A percentile compares a stretch with the other conserved stretches of the same genome.
Evolutionary conservation across 441 rosid species (phyloP).

Genomic region (Bocquillonia castaneifolia): DNA sequence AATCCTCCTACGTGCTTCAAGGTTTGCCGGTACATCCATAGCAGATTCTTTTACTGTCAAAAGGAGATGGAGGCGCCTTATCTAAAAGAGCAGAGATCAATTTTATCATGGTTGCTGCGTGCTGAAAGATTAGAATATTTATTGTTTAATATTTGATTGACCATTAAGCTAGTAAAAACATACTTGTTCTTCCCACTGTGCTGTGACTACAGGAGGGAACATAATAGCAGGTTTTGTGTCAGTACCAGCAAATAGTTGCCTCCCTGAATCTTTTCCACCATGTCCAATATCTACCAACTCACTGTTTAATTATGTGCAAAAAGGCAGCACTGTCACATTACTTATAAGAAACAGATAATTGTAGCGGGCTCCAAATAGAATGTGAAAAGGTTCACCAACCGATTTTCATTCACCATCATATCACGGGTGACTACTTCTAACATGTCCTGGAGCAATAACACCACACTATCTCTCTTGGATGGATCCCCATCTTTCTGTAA

Average conservation of each 20-base stretch:
- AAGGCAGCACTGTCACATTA: conserved; percentile 14
- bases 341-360: conserved; percentile 9
- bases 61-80: conserved; percentile 86
- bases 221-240: conserved; percentile 75
- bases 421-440: conserved; percentile 90
- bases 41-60: conserved; percentile 95
- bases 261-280: conserved; percentile 85
- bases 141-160: conserved; percentile 6
- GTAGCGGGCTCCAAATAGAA: conserved; percentile 10
- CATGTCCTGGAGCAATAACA: conserved; percentile 89
- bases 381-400: conserved; percentile 53
- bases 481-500: conserved; percentile 89
- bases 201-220: conserved; percentile 73
- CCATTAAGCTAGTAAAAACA: conserved; percentile 15
- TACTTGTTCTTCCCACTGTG: conserved; percentile 99
- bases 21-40: conserved; percentile 82
- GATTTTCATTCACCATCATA: conserved; percentile 94
- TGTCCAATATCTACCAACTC: conserved; percentile 84
- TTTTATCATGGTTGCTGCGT: conserved; percentile 7
- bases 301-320: conserved; percentile 33
- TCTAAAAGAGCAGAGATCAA: conserved; percentile 39
- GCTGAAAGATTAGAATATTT: not conserved
- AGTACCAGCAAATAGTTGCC: conserved; percentile 91
- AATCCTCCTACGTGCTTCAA: conserved; percentile 96
- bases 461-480: conserved; percentile 68